Conservation (phyloP, 345 rosid genomes). For the Noccaea caerulescens region DNA sequence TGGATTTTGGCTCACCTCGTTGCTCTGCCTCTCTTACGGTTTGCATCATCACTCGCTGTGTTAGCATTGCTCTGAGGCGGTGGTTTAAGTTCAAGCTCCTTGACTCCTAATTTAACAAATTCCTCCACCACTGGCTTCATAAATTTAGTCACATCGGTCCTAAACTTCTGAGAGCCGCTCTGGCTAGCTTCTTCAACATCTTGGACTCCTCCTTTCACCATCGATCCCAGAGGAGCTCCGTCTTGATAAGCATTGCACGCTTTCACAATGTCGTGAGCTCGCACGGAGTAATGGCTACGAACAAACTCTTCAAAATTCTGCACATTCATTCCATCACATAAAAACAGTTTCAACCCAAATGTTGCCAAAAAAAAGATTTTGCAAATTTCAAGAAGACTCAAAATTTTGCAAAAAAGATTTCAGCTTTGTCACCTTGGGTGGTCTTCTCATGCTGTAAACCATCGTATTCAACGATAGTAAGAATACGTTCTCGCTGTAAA, state of each 20-base stretch:
- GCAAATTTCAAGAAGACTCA: neutral
- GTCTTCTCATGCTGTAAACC: slow-evolving; percentile 67
- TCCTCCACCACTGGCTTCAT: slow-evolving; percentile 50
- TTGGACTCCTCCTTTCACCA: slow-evolving; percentile 73
- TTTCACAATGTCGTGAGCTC: slow-evolving; percentile 61
- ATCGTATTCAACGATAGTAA: slow-evolving; percentile 72
- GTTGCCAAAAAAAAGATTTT: neutral
- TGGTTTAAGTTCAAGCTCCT: slow-evolving; percentile 33
- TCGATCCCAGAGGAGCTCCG: slow-evolving; percentile 75
- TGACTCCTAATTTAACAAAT: slow-evolving; percentile 54
- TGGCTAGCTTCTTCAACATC: slow-evolving; percentile 57
- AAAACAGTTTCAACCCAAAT: slow-evolving; percentile 2
- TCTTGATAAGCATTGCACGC: slow-evolving; percentile 77
- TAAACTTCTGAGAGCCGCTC: slow-evolving; percentile 55
- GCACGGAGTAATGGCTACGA: slow-evolving; percentile 59
- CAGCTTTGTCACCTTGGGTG: slow-evolving; percentile 62
- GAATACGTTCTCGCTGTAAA: slow-evolving; percentile 69
- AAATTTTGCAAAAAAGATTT: neutral
- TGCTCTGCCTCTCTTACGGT: slow-evolving; percentile 37
- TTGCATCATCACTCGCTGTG: neutral
- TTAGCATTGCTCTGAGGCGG: slow-evolving; percentile 17
- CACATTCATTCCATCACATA: slow-evolving; percentile 29
- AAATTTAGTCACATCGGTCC: slow-evolving; percentile 42
- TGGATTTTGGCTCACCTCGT: slow-evolving; percentile 40
- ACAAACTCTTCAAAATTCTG: slow-evolving; percentile 87